phyloP scores from a whole-genome alignment of 2,329 filamentous ascomycete species.

The Trichophyton simii region DNA sequence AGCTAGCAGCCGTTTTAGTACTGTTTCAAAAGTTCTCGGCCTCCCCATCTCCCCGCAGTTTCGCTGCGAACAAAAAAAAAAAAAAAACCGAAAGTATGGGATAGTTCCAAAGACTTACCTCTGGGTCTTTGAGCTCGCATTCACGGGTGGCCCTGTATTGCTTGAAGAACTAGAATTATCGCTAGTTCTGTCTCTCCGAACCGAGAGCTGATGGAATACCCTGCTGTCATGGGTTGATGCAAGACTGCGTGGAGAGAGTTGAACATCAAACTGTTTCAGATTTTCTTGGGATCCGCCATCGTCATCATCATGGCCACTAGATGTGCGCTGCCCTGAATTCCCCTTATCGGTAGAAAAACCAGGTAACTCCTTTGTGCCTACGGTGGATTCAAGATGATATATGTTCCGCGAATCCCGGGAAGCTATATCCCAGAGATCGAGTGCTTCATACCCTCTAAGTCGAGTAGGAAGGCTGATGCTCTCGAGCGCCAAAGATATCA shows the following conservation, averaged over 20 bases:
- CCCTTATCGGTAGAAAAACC: not conserved
- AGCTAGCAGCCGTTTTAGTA: slow-evolving; percentile 17
- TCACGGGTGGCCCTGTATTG: not conserved
- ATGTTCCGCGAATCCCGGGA: slow-evolving; percentile 63
- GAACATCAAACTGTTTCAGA: slow-evolving; percentile 27
- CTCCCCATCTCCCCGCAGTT: not conserved
- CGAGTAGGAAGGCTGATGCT: slow-evolving; percentile 65
- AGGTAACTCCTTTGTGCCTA: slow-evolving; percentile 24
- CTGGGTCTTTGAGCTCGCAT: not conserved
- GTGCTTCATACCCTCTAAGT: slow-evolving; percentile 25
- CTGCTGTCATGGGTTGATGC: slow-evolving; percentile 17
- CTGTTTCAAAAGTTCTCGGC: not conserved
- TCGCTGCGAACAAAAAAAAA: not conserved
- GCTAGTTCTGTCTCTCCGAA: slow-evolving; percentile 15
- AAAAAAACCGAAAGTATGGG: not conserved
- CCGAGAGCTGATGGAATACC: slow-evolving; percentile 27
- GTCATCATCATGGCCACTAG: not conserved
- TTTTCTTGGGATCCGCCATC: not conserved
- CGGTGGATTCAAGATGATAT: slow-evolving; percentile 57
- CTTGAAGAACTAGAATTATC: not conserved
- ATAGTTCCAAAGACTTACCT: not conserved
- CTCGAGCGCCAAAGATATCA: slow-evolving; percentile 66
- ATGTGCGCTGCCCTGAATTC: not conserved
- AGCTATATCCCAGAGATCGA: slow-evolving; percentile 39
- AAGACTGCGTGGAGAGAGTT: slow-evolving; percentile 26